phyloP scores from a whole-genome alignment of 2,329 filamentous ascomycete species.

The Penicillium sp. region DNA sequence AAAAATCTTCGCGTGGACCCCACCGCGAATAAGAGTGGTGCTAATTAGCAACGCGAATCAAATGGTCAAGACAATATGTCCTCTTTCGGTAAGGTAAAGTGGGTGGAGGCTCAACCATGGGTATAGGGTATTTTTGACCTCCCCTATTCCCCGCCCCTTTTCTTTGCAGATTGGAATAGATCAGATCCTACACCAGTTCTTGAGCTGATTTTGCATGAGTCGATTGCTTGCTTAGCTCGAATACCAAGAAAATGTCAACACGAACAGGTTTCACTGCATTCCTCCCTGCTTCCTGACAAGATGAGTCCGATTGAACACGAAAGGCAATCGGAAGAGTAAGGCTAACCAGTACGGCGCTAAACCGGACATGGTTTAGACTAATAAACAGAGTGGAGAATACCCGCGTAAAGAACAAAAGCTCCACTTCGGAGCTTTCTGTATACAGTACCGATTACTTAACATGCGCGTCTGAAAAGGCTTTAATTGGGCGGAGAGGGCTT shows the following conservation, averaged over 20 bases:
- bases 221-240: neutral
- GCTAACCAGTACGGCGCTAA: constrained; percentile 19
- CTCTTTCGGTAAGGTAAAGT: constrained; percentile 22
- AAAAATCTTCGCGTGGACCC: constrained; percentile 14
- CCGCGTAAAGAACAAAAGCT: constrained; percentile 19
- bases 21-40: constrained; percentile 20
- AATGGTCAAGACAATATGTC: constrained; percentile 25
- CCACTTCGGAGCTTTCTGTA: constrained; percentile 22
- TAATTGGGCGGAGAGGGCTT: constrained; percentile 6
- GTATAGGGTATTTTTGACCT: constrained; percentile 17
- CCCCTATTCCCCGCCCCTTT: constrained; percentile 20
- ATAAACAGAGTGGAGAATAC: constrained; percentile 24
- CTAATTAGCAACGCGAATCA: constrained; percentile 23
- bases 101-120: constrained; percentile 35
- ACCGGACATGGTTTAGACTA: constrained; percentile 13
- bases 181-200: neutral
- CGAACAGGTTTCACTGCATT: neutral
- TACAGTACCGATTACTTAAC: constrained; percentile 16
- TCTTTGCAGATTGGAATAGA: constrained; percentile 7
- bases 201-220: neutral
- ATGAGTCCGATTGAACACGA: neutral
- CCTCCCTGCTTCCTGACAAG: constrained; percentile 1
- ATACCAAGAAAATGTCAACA: neutral
- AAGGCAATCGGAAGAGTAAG: constrained; percentile 14
- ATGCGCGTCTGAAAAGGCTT: constrained; percentile 14